Base-by-base conservation (phyloP, 2,329 filamentous ascomycete species). In the Acarospora socialis region DNA sequence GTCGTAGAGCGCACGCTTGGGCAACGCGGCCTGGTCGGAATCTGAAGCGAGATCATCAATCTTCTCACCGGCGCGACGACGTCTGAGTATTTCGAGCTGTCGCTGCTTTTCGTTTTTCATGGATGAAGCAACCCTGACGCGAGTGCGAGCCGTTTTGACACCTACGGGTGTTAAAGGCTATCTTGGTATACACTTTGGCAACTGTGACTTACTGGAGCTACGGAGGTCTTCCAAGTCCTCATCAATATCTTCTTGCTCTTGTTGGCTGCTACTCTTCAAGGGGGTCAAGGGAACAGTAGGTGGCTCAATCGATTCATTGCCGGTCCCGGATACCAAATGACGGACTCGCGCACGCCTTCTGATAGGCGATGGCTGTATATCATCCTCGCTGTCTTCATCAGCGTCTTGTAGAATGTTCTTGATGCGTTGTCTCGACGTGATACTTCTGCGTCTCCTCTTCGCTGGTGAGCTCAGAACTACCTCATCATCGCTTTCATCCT, bases 171-270 rank as follows among this genome's bases (percentile, higher is more conserved):
- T 54, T 59, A 35, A 9, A 21, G 12, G 34, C 13, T 10, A 31
- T 12, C 29, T 43, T 44, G 51, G 34, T 36, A 21, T 20, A 14
- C 1, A 13, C n/a, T n/a, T n/a, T n/a, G n/a, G n/a, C n/a, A n/a
- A n/a, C n/a, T n/a, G n/a, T n/a, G n/a, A n/a, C n/a, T n/a, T n/a
- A n/a, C n/a, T n/a, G n/a, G n/a, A n/a, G n/a, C n/a, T n/a, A n/a
- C n/a, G 51, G 3, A 65, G 49, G 35, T 59, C 57, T 30, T 53
- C 48, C 4, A 64, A 42, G 38, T 65, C 61, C 30, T 61, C 59
- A 21, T 58, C 51, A 2, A 64, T 37, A 37, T 65, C 61, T 13
- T 56, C 45, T 29, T 49, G 44, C 32, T 56, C 53, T 36, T 59
- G 49, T 13, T 49, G n/a, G n/a, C 36, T 6, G 36, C 35, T 20